phyloP scores from a whole-genome alignment of 768 basidiomycete species.

The Tricholoma hemisulphureum region DNA sequence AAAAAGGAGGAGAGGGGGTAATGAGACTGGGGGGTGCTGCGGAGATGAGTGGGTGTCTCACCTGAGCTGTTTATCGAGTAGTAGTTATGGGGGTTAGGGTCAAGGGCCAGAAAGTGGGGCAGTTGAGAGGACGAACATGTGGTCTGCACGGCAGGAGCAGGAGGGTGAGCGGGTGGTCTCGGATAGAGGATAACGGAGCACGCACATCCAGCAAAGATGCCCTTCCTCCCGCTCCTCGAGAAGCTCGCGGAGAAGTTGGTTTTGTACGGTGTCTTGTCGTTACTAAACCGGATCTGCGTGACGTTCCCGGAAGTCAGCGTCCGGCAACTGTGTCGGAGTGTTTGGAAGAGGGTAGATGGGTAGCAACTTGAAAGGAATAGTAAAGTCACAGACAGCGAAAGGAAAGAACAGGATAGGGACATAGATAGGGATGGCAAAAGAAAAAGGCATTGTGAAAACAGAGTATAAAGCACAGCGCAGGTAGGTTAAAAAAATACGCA shows the following conservation, averaged over 20 bases:
- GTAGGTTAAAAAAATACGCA: too few species aligned
- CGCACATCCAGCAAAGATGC: slow-evolving; percentile 84
- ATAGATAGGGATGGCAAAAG: neutral
- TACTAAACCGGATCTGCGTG: slow-evolving; percentile 85
- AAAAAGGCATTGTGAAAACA: too few species aligned
- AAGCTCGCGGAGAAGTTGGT: slow-evolving; percentile 75
- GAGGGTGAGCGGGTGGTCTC: neutral
- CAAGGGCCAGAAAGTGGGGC: neutral
- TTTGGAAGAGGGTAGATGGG: too few species aligned
- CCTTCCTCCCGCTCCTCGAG: slow-evolving; percentile 87
- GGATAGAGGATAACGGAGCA: slow-evolving; percentile 12
- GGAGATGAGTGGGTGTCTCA: neutral
- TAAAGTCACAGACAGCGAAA: too few species aligned
- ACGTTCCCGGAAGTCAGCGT: too few species aligned
- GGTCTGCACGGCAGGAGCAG: slow-evolving; percentile 50
- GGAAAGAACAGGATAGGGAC: too few species aligned
- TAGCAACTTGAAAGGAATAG: too few species aligned
- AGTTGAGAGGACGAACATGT: slow-evolving; percentile 44
- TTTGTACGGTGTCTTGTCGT: slow-evolving; percentile 97
- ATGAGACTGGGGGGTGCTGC: neutral
- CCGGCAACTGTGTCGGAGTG: too few species aligned
- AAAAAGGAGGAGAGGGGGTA: neutral
- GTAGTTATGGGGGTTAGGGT: neutral
- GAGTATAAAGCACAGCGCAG: too few species aligned
- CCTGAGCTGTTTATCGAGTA: slow-evolving; percentile 10